Percentiles rank a stretch among this genome's conserved stretches.
These are phyloP conservation scores for Myrica gale DNA, from an alignment of 306 rosid genomes.

Conservation along the genomic window DNA sequence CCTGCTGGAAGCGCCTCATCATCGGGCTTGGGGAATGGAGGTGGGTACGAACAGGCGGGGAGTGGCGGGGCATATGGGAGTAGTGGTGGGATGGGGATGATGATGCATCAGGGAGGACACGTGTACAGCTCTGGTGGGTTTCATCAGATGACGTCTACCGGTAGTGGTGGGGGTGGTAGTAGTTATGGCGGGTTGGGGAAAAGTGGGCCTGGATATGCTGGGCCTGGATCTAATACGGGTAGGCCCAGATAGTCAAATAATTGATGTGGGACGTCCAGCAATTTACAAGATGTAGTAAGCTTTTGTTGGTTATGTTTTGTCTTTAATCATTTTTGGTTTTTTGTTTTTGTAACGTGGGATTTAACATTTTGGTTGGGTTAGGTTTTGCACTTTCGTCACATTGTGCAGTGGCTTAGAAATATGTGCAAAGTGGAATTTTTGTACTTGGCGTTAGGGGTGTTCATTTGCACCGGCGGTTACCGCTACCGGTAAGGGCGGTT, in stretches of 20 bases:
- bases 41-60: constrained; percentile 2
- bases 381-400: too few species aligned
- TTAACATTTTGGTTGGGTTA: too few species aligned
- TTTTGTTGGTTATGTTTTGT: background rate
- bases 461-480: too few species aligned
- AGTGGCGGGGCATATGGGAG: constrained; percentile 17
- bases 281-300: background rate
- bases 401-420: too few species aligned
- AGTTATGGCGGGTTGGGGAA: constrained; percentile 32
- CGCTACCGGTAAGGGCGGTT: too few species aligned
- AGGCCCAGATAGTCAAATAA: constrained; percentile 31
- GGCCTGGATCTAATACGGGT: constrained; percentile 53
- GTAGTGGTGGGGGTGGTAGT: constrained; percentile 23
- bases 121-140: constrained; percentile 65
- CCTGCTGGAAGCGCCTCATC: constrained; percentile 20
- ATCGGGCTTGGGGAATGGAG: constrained; percentile 31
- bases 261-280: background rate
- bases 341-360: too few species aligned
- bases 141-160: constrained; percentile 47
- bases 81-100: constrained; percentile 37
- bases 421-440: too few species aligned
- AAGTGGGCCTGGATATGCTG: constrained; percentile 57
- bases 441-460: too few species aligned
- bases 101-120: constrained; percentile 65
- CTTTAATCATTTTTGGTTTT: too few species aligned